Percentiles rank a stretch among this genome's conserved stretches.
phyloP scores from a whole-genome alignment of 495 filamentous ascomycete species.

The Emericellopsis terricola region DNA sequence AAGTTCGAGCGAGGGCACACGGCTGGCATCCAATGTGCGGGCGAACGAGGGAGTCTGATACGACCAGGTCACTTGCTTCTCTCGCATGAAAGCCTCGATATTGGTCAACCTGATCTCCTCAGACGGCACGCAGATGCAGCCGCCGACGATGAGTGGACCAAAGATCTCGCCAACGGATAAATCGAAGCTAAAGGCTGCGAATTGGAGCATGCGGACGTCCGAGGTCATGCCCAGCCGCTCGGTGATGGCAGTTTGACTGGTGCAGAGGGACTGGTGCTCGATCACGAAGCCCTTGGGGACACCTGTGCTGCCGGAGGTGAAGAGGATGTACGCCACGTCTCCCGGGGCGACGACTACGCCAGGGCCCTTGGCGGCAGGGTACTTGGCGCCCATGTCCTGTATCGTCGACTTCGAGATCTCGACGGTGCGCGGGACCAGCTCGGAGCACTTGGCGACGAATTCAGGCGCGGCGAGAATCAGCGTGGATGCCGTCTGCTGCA shows the following conservation, averaged over 20 bases:
- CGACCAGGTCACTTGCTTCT: conserved; percentile 30
- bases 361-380: background rate
- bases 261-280: conserved; percentile 19
- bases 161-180: conserved; percentile 31
- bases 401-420: background rate
- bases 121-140: conserved; percentile 42
- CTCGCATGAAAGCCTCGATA: conserved; percentile 19
- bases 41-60: conserved; percentile 28
- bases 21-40: conserved; percentile 18
- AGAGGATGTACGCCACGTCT: conserved; percentile 19
- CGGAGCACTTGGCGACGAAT: conserved; percentile 9
- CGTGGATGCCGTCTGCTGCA: conserved; percentile 26
- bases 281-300: conserved; percentile 27
- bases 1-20: conserved; percentile 9
- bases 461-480: conserved; percentile 33
- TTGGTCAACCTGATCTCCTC: conserved; percentile 26
- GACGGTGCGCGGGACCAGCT: background rate
- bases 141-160: conserved; percentile 30
- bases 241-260: conserved; percentile 16
- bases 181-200: conserved; percentile 33
- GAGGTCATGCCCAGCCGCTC: conserved; percentile 17
- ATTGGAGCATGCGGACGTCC: conserved; percentile 25
- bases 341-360: background rate
- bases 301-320: conserved; percentile 32
- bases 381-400: background rate